Percentiles rank a stretch among this genome's conserved stretches.
Evolutionary conservation across 768 basidiomycete genomes (phyloP).

Genomic region (Rhizopogon rudus): DNA sequence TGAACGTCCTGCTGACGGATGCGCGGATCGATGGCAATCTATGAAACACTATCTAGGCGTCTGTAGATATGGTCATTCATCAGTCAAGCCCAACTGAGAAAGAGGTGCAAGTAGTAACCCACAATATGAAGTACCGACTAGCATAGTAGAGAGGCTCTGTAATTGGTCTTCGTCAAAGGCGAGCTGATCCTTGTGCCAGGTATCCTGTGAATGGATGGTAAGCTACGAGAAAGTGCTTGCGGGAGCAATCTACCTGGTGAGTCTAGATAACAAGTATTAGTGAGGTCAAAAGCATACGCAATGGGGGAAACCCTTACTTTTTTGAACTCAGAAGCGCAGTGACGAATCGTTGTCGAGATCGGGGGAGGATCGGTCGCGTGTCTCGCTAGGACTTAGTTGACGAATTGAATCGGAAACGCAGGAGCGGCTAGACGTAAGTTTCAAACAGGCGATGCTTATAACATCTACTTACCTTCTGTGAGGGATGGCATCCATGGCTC

Average conservation of each 20-base stretch:
- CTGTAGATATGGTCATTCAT: conserved; percentile 21
- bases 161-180: conserved; percentile 88
- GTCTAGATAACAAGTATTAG: conserved; percentile 34
- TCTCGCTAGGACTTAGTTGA: conserved; percentile 54
- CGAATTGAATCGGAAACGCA: conserved; percentile 4
- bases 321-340: conserved; percentile 81
- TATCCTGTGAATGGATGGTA: conserved; percentile 51
- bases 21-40: conserved; percentile 4
- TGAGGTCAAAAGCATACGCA: conserved; percentile 4
- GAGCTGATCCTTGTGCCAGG: conserved; percentile 87
- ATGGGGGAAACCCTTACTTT: conserved; percentile 46
- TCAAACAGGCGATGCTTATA: neutral
- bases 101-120: conserved; percentile 24
- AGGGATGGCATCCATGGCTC: conserved; percentile 89
- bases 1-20: neutral
- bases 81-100: conserved; percentile 2
- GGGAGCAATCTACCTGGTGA: conserved; percentile 44
- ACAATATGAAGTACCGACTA: conserved; percentile 90
- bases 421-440: neutral
- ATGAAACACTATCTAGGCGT: conserved; percentile 12
- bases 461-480: conserved; percentile 54
- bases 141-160: conserved; percentile 80
- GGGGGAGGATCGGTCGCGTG: conserved; percentile 86
- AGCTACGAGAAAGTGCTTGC: conserved; percentile 6
- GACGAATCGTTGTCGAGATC: conserved; percentile 85